Percentiles rank a stretch among this genome's conserved stretches.
These are phyloP conservation scores for Nyctanthes arbortristis DNA, from an alignment of 257 asterid genomes.

Conservation along the genomic window DNA sequence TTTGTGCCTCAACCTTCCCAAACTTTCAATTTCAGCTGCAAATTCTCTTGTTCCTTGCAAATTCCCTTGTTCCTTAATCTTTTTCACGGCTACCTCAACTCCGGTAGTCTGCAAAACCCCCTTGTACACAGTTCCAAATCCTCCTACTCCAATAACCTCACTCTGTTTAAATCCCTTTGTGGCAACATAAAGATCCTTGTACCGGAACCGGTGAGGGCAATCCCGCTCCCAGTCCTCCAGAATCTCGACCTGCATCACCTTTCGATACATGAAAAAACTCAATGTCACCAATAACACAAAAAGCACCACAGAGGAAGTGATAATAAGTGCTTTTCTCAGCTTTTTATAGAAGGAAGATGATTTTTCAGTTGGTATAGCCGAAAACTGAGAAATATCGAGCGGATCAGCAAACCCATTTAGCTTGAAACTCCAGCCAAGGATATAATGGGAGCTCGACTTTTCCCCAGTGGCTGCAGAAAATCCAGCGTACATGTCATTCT, in stretches of 20 bases:
- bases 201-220: constrained; percentile 38
- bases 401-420: constrained; percentile 2
- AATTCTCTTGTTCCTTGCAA: constrained; percentile 42
- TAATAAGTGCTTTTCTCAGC: constrained; percentile 22
- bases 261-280: constrained; percentile 8
- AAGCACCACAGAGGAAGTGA: constrained; percentile 7
- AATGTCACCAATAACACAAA: constrained; percentile 15
- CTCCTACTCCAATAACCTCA: no score
- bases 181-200: constrained; percentile 30
- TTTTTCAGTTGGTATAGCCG: neutral
- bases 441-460: constrained; percentile 8
- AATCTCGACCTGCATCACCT: constrained; percentile 14
- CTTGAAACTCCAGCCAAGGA: constrained; percentile 21
- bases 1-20: constrained; percentile 42
- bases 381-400: neutral
- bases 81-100: constrained; percentile 37
- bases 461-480: constrained; percentile 22
- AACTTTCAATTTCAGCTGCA: constrained; percentile 41
- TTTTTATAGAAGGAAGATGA: neutral
- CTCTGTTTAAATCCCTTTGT: constrained; percentile 33
- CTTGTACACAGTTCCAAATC: constrained; percentile 35
- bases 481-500: constrained; percentile 44
- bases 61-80: constrained; percentile 26
- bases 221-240: no score
- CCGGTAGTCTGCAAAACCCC: constrained; percentile 28